phyloP scores from a whole-genome alignment of 2,329 filamentous ascomycete species.

The Botryotinia calthae region DNA sequence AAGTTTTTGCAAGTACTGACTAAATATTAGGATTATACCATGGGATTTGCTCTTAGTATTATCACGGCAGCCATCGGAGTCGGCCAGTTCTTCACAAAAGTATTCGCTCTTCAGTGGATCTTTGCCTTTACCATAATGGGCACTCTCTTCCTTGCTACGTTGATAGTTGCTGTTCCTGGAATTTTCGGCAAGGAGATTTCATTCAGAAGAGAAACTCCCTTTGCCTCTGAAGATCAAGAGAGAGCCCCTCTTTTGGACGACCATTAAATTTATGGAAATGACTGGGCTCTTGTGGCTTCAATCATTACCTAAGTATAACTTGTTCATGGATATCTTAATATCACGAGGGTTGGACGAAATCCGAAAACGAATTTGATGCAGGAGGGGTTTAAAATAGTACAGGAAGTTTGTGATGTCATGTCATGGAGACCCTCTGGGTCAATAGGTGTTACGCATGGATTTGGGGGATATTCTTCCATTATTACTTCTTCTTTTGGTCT shows the following conservation, averaged over 20 bases:
- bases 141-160: constrained; percentile 66
- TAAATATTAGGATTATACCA: constrained; percentile 60
- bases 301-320: neutral
- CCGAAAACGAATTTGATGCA: neutral
- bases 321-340: neutral
- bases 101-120: constrained; percentile 85
- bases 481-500: neutral
- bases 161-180: constrained; percentile 62
- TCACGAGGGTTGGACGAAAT: neutral
- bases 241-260: constrained; percentile 61
- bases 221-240: constrained; percentile 50
- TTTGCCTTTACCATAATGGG: constrained; percentile 84
- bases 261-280: constrained; percentile 24
- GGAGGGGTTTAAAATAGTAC: neutral
- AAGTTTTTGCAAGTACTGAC: constrained; percentile 8
- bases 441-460: neutral
- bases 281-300: neutral
- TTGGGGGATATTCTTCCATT: neutral
- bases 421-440: neutral
- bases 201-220: constrained; percentile 46
- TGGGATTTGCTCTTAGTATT: constrained; percentile 76
- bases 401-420: neutral
- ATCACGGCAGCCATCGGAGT: constrained; percentile 73
- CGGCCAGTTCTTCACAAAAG: constrained; percentile 69
- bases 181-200: constrained; percentile 57